phyloP scores from a whole-genome alignment of 1,284 basidiomycete species.

The Leccinum griseonigrum region DNA sequence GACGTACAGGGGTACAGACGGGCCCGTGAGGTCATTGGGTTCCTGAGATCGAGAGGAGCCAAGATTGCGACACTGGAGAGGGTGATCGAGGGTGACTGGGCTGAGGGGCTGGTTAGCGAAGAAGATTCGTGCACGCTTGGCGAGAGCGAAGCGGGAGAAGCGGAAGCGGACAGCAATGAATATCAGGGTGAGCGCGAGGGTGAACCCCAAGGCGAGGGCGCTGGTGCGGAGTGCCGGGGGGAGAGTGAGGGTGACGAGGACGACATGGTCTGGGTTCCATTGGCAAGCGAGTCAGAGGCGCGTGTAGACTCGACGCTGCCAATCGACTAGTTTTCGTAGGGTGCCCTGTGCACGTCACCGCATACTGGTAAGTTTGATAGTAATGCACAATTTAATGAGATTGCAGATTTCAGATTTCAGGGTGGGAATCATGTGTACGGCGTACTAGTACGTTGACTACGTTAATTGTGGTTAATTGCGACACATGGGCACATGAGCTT shows the following conservation, averaged over 20 bases:
- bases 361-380: background rate
- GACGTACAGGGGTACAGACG: conserved; percentile 52
- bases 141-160: conserved; percentile 35
- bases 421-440: conserved; percentile 13
- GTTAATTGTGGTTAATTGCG: background rate
- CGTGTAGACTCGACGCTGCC: conserved; percentile 4
- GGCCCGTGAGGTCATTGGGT: conserved; percentile 61
- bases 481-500: background rate
- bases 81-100: conserved; percentile 59
- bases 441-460: conserved; percentile 3
- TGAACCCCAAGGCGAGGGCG: background rate
- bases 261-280: conserved; percentile 38
- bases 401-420: background rate
- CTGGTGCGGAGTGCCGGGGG: background rate
- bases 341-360: conserved; percentile 5
- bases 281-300: conserved; percentile 13
- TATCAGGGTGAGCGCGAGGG: background rate
- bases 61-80: conserved; percentile 53
- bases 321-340: conserved; percentile 2
- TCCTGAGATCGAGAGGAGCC: conserved; percentile 62
- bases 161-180: conserved; percentile 13
- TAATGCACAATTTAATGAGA: conserved; percentile 1
- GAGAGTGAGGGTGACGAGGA: conserved; percentile 19
- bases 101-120: conserved; percentile 54
- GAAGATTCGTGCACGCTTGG: conserved; percentile 46